phyloP scores from a whole-genome alignment of 1,284 basidiomycete species.

The Retiboletus fuscus region DNA sequence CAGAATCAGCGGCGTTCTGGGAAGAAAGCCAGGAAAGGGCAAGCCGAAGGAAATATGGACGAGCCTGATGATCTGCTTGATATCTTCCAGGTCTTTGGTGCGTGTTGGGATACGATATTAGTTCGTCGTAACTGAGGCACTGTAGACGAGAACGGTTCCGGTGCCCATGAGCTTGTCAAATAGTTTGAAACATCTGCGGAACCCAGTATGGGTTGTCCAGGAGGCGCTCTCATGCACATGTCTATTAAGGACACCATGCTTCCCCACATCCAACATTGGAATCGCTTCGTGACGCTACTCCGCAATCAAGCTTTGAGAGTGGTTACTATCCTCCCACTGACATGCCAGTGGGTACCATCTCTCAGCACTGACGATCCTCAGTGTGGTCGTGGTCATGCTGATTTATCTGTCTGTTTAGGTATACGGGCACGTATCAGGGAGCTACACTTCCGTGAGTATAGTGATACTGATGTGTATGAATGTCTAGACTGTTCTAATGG shows the following conservation, averaged over 20 bases:
- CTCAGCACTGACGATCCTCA: no score
- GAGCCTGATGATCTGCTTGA: slow-evolving; percentile 25
- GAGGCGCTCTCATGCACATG: no score
- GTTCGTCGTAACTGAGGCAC: not conserved
- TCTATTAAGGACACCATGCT: slow-evolving; percentile 29
- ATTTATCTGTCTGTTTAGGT: no score
- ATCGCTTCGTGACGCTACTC: no score
- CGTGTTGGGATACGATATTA: not conserved
- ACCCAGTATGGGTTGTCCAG: slow-evolving; percentile 15
- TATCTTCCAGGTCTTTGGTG: slow-evolving; percentile 16
- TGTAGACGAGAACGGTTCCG: slow-evolving; percentile 20
- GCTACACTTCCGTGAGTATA: no score
- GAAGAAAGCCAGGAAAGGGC: slow-evolving; percentile 11
- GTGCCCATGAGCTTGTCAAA: slow-evolving; percentile 29
- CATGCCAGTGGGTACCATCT: no score
- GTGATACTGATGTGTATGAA: no score
- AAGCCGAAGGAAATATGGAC: slow-evolving; percentile 19
- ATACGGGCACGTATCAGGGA: no score
- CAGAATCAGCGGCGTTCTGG: slow-evolving; percentile 10
- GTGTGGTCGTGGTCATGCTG: no score
- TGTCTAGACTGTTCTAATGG: no score
- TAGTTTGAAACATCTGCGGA: slow-evolving; percentile 23
- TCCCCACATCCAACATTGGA: not conserved
- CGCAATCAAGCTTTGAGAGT: no score
- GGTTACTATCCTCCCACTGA: no score